These are phyloP conservation scores for Myxozyma udenii DNA, from an alignment of 805 yeast species.

Conservation along the genomic window DNA sequence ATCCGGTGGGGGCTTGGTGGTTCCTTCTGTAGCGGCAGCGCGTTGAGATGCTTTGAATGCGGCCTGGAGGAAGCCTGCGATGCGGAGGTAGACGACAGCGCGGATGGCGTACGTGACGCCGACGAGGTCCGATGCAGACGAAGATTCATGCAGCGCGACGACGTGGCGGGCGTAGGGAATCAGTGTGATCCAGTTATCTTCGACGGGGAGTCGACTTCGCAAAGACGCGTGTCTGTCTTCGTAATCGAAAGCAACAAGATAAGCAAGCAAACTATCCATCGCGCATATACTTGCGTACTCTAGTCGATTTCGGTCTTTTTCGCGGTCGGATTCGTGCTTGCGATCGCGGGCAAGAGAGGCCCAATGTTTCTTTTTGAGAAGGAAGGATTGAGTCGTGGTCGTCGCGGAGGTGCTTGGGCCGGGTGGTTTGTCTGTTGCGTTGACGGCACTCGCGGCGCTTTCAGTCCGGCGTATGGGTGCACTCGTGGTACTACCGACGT, in stretches of 20 bases:
- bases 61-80: constrained; percentile 18
- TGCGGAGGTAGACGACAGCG: constrained; percentile 31
- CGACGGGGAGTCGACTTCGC: constrained; percentile 21
- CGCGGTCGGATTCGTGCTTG: constrained; percentile 44
- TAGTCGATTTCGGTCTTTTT: constrained; percentile 33
- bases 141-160: constrained; percentile 24
- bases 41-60: constrained; percentile 11
- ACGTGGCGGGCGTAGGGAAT: constrained; percentile 27
- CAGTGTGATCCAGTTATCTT: constrained; percentile 30
- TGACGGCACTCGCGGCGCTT: constrained; percentile 8
- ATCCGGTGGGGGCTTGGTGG: not conserved
- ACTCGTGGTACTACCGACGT: not conserved
- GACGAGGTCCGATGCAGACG: constrained; percentile 13
- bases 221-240: constrained; percentile 27
- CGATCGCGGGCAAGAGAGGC: constrained; percentile 39
- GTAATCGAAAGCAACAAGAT: constrained; percentile 31
- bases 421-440: constrained; percentile 16
- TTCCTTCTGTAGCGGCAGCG: constrained; percentile 10
- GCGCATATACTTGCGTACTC: constrained; percentile 39
- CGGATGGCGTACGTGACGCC: constrained; percentile 30
- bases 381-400: constrained; percentile 29
- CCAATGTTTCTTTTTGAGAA: constrained; percentile 37
- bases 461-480: not conserved
- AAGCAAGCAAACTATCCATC: constrained; percentile 37
- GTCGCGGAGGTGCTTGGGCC: constrained; percentile 11